Evolutionary conservation across 176 grass and related monocot species (phyloP), one percentile per base, ranked within the genome.

Genomic region (barley (Hordeum vulgare)): DNA sequence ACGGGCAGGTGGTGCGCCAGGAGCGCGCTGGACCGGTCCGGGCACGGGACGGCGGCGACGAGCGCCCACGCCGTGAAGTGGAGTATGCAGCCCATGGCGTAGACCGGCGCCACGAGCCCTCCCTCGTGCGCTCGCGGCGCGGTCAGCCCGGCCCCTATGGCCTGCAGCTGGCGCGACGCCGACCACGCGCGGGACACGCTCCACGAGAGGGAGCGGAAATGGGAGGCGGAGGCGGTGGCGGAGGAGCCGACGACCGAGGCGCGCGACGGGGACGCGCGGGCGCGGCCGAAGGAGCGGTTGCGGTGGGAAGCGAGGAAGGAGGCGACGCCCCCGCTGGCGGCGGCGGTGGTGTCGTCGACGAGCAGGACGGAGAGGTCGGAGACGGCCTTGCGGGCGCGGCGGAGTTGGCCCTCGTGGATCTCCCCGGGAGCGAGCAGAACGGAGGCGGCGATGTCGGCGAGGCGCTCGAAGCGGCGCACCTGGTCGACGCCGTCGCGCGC

Each of bases 111-210:
- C 3, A 85, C 93, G 21, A 99, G 91, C 0, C 96, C 96, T 17
- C 89, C 61, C 61, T 96, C 96, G 85, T 96, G 93, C 65, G 89
- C 80, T 44, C 93, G 93, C 23, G 96, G 96, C 25, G 93, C 87
- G 9, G 88, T 66, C 4, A 94, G 87, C 27, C 92, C 92, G 8
- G 89, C 87, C 5, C 83, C 91, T 41, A 99, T 99, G 77, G 84
- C 86, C 71, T 96, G 93, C 54, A 99, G 80, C 89, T 99, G 96
- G 8, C 93, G 83, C 17, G 91, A 79, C 4, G 96, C 96, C 3
- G 96, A 99, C 96, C 96, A 99, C 8, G 89, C 81, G 25, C 91
- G 91, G 24, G 96, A 99, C 54, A 99, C 93, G 85, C 93, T 96
- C 93, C 93, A 99, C 0, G 93, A 98, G 34, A 91, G 96, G 73